Conservation (phyloP, 148 eudicot genomes). For the Vaccinium corymbosum region DNA sequence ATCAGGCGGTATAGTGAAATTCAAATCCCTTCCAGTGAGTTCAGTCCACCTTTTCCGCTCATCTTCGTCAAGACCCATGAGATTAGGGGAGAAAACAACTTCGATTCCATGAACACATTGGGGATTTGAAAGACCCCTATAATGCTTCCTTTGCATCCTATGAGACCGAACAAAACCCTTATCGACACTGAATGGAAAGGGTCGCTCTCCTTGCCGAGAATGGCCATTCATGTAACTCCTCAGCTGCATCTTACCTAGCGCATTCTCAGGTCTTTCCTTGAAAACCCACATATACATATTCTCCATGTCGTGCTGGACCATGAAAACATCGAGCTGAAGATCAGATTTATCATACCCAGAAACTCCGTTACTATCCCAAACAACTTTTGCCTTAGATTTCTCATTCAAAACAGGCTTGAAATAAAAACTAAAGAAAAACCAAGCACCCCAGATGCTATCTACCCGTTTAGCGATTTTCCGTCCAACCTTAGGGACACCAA, state of each 20-base stretch:
- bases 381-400: slow-evolving; percentile 29
- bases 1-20: slow-evolving; percentile 28
- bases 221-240: slow-evolving; percentile 44
- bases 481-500: slow-evolving; percentile 24
- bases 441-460: slow-evolving; percentile 47
- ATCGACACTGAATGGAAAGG: slow-evolving; percentile 35
- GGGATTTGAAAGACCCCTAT: slow-evolving; percentile 40
- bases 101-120: slow-evolving; percentile 46
- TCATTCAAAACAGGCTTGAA: slow-evolving; percentile 42
- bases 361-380: slow-evolving; percentile 28
- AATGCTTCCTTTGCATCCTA: slow-evolving; percentile 43
- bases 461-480: slow-evolving; percentile 32
- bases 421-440: slow-evolving; percentile 42
- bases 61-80: slow-evolving; percentile 25
- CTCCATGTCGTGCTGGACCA: slow-evolving; percentile 50
- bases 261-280: slow-evolving; percentile 39
- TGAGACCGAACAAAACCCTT: slow-evolving; percentile 39
- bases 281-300: slow-evolving; percentile 43
- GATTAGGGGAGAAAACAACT: slow-evolving; percentile 28
- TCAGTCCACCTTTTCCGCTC: slow-evolving; percentile 37
- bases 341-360: slow-evolving; percentile 38
- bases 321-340: slow-evolving; percentile 31
- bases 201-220: slow-evolving; percentile 41
- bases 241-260: slow-evolving; percentile 42
- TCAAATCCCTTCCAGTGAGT: slow-evolving; percentile 37